A percentile compares a stretch with the other conserved stretches of the same genome.
These are phyloP conservation scores for Forsythia suspensa DNA, from an alignment of 257 asterid genomes.

Conservation along the genomic window DNA sequence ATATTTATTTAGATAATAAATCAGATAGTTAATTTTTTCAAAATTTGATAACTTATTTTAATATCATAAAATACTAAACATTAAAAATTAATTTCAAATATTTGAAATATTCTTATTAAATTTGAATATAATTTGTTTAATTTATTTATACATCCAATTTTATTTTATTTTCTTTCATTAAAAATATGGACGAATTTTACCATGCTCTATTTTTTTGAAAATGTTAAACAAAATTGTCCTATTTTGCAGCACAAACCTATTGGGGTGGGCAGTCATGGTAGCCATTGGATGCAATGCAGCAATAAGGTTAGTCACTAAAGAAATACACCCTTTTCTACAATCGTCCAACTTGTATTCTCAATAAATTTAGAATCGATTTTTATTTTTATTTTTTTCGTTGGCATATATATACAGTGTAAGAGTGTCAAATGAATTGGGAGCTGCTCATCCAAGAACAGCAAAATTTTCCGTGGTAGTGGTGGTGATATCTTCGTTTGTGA, in stretches of 20 bases:
- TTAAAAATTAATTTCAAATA: no score
- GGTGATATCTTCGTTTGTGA: conserved; percentile 36
- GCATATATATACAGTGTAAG: conserved; percentile 42
- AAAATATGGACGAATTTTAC: not conserved
- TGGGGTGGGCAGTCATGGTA: conserved; percentile 56
- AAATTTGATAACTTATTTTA: no score
- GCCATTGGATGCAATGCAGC: conserved; percentile 74
- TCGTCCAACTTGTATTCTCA: not conserved
- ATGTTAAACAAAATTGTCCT: not conserved
- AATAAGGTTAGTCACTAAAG: conserved; percentile 40
- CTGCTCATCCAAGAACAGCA: conserved; percentile 59
- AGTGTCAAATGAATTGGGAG: conserved; percentile 58
- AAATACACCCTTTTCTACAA: not conserved
- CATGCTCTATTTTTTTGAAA: no score
- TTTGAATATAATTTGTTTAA: not conserved
- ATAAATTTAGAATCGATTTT: not conserved
- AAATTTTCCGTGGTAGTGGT: conserved; percentile 52
- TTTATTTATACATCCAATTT: not conserved
- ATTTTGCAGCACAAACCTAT: conserved; percentile 46
- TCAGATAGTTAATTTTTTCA: no score
- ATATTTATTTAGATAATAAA: no score
- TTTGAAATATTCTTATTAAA: no score
- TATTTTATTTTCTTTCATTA: no score
- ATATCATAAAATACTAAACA: no score
- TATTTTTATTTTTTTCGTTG: no score